phyloP scores from a whole-genome alignment of 129 eudicot genomes.

The Ambrosia trifida region DNA sequence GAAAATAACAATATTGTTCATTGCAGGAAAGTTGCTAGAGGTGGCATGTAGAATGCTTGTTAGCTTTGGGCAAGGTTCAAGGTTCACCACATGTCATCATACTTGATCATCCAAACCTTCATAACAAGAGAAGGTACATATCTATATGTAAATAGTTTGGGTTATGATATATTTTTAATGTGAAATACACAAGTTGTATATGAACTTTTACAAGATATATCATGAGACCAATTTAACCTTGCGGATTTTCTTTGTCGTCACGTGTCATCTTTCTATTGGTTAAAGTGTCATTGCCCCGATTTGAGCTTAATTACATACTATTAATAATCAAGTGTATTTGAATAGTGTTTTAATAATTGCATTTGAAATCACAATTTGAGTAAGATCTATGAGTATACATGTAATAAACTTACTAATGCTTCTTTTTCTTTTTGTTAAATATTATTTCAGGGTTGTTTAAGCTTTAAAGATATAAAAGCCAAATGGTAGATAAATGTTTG shows the following conservation, averaged over 20 bases:
- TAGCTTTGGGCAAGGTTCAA: slow-evolving; percentile 33
- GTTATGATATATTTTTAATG: not conserved
- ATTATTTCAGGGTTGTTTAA: slow-evolving; percentile 26
- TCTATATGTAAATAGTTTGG: not conserved
- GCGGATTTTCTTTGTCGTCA: too few relatives aligned
- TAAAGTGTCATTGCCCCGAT: too few relatives aligned
- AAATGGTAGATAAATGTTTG: not conserved
- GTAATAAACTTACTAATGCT: not conserved
- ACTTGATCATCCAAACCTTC: slow-evolving; percentile 23
- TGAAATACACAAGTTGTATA: not conserved
- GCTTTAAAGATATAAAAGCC: slow-evolving; percentile 20
- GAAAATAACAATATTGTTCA: not conserved
- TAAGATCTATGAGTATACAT: too few relatives aligned
- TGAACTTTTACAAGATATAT: too few relatives aligned
- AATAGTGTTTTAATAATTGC: too few relatives aligned
- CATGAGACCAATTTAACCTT: too few relatives aligned
- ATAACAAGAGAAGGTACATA: slow-evolving; percentile 9
- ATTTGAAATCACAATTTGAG: too few relatives aligned
- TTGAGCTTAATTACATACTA: too few relatives aligned
- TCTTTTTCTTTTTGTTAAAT: not conserved
- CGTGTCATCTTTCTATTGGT: too few relatives aligned
- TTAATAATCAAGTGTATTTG: too few relatives aligned
- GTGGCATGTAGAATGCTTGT: slow-evolving; percentile 36
- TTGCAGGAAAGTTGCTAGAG: slow-evolving; percentile 40
- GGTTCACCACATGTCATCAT: slow-evolving; percentile 25